Percentiles rank a stretch among this genome's conserved stretches.
phyloP scores from a whole-genome alignment of 306 rosid genomes.

The Castanopsis chinensis region DNA sequence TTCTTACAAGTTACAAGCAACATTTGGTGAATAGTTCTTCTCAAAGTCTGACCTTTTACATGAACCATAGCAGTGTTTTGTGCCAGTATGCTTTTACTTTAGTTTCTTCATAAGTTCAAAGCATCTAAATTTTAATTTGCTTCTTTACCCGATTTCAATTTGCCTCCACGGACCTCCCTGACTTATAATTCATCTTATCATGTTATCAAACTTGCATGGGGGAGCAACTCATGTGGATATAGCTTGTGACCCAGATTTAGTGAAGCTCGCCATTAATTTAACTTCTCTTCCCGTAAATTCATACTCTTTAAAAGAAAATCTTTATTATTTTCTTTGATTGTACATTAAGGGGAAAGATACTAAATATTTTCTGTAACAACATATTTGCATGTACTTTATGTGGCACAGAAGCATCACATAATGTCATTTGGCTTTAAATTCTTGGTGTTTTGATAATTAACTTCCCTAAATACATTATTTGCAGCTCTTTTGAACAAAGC shows the following conservation, averaged over 20 bases:
- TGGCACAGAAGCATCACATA: neutral
- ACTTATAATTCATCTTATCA: neutral
- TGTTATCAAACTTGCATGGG: constrained; percentile 43
- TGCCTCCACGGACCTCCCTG: neutral
- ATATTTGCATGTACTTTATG: neutral
- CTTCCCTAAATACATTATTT: neutral
- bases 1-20: neutral
- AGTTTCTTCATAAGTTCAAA: neutral
- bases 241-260: constrained; percentile 93
- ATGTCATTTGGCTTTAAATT: neutral
- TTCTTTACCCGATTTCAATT: neutral
- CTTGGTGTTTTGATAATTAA: neutral
- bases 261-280: constrained; percentile 76
- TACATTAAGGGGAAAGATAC: neutral
- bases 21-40: neutral
- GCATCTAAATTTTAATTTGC: neutral
- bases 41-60: neutral
- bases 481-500: neutral
- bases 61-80: neutral
- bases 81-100: neutral
- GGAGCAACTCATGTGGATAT: constrained; percentile 98
- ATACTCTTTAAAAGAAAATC: neutral
- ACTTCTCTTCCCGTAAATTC: constrained; percentile 78
- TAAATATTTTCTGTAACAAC: neutral
- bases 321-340: constrained; percentile 4